phyloP scores from a whole-genome alignment of 169 alveolate species.

The Perkinsus olseni region DNA sequence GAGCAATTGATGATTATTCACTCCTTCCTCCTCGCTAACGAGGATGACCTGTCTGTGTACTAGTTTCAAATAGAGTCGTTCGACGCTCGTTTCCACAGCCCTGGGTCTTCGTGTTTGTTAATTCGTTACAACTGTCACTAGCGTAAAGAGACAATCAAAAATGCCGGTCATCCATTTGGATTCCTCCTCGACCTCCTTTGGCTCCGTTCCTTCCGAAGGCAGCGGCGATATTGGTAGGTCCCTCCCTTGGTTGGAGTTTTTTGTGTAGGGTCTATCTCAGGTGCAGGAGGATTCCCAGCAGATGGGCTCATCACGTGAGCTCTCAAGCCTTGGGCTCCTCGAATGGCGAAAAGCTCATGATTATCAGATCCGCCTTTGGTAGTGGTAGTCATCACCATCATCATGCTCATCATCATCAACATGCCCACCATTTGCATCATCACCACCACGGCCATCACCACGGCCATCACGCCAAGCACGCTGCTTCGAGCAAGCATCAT shows the following conservation, averaged over 20 bases:
- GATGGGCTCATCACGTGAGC: no score
- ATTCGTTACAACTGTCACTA: not conserved
- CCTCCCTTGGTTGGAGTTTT: not conserved
- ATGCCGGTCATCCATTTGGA: not conserved
- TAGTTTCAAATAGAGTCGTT: not conserved
- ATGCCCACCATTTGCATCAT: not conserved
- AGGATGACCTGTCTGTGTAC: not conserved
- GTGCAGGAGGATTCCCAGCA: not conserved
- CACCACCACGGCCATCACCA: not conserved
- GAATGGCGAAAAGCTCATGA: not conserved
- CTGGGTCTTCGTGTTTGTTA: no score
- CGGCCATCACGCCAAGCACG: not conserved
- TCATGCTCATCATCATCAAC: not conserved
- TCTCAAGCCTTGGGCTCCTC: no score
- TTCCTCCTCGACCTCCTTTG: not conserved
- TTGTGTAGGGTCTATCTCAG: not conserved
- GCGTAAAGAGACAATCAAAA: not conserved
- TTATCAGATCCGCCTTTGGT: not conserved
- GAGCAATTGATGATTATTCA: not conserved
- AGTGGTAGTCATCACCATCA: not conserved
- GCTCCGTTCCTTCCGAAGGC: not conserved
- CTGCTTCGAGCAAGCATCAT: not conserved
- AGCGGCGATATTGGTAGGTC: not conserved
- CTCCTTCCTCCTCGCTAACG: not conserved
- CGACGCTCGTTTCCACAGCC: not conserved